Evolutionary conservation across 768 basidiomycete genomes (phyloP).

Genomic region (Leccinum longicurvipes): DNA sequence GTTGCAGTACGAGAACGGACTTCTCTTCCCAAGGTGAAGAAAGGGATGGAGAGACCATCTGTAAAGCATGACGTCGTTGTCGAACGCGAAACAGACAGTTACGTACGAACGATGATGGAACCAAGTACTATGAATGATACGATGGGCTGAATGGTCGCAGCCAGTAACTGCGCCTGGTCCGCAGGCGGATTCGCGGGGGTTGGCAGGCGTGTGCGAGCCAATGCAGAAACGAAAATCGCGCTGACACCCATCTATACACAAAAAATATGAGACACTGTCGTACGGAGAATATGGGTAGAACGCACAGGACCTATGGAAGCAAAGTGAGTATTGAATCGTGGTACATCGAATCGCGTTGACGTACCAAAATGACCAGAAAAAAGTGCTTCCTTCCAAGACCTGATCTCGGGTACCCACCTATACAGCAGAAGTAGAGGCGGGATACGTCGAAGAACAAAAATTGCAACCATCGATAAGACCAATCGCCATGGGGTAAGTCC

Average conservation of each 20-base stretch:
- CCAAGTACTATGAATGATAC: constrained; percentile 84
- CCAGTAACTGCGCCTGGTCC: constrained; percentile 70
- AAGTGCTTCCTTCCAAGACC: constrained; percentile 78
- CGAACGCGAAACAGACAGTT: background rate
- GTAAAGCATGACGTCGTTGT: background rate
- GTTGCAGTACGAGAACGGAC: constrained; percentile 46
- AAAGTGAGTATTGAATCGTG: background rate
- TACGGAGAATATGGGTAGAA: constrained; percentile 3
- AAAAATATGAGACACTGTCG: background rate
- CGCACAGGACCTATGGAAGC: constrained; percentile 49
- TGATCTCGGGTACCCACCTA: constrained; percentile 83
- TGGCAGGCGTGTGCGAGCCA: constrained; percentile 64
- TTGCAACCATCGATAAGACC: constrained; percentile 58
- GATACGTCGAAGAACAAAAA: constrained; percentile 76
- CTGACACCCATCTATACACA: constrained; percentile 79
- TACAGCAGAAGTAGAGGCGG: constrained; percentile 77
- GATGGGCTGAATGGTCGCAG: constrained; percentile 72
- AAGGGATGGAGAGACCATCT: constrained; percentile 72
- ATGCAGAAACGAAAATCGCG: constrained; percentile 81
- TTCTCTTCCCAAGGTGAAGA: constrained; percentile 53
- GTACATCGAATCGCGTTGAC: constrained; percentile 7
- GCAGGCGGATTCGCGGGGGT: constrained; percentile 55
- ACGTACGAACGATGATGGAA: constrained; percentile 80
- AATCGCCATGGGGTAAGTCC: constrained; percentile 72
- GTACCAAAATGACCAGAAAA: constrained; percentile 91